Base-by-base conservation (phyloP, 352 stramenopile genomes). In the Globisporangium lucens region DNA sequence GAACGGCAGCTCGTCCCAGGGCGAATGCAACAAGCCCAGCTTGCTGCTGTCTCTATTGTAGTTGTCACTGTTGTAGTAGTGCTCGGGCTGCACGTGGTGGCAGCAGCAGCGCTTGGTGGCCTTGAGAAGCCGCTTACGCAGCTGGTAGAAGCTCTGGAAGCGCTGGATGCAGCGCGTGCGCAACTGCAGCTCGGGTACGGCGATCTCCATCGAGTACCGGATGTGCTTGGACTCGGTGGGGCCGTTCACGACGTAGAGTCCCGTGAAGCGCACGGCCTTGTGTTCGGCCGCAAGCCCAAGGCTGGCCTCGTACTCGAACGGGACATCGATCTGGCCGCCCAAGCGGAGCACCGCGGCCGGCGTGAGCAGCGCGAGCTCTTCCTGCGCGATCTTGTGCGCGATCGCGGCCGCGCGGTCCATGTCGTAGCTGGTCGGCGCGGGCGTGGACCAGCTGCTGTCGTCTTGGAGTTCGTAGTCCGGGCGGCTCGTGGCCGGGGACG, bases 131-230 rank as follows among this genome's bases (percentile, higher is more conserved):
- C 75, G 75, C 43, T 87, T 84, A 0, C 83, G 81, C 10, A 91
- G 69, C 24, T 77, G 24, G 60, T 76, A 81, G 64, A 85, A 91
- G 67, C 64, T 80, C 63, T 76, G 78, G 63, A 87, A 91, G 24
- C 83, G 81, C 69, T 89, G 76, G 33, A 81, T 86, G 62, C 73
- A 79, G 17, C 75, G 76, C 30, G 80, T 65, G 2, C 75, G 76
- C 22, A 91, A 71, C 46, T 85, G 67, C 22, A 89, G 67, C 53
- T 84, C 74, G 0, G 74, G 67, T 2, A 80, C 66, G 0, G 69
- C 59, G 35, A 91, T 64, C 38, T 88, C 78, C 83, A 91, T 91
- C 22, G 80, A 80, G 67, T 91, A 91, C 20, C 80, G 82, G 52
- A 89, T 71, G 62, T 89, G 79, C 9, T 77, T 78, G 13, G 71